Evolutionary conservation across 2,329 filamentous ascomycete genomes (phyloP).

Genomic region (Clarireedia sp.): DNA sequence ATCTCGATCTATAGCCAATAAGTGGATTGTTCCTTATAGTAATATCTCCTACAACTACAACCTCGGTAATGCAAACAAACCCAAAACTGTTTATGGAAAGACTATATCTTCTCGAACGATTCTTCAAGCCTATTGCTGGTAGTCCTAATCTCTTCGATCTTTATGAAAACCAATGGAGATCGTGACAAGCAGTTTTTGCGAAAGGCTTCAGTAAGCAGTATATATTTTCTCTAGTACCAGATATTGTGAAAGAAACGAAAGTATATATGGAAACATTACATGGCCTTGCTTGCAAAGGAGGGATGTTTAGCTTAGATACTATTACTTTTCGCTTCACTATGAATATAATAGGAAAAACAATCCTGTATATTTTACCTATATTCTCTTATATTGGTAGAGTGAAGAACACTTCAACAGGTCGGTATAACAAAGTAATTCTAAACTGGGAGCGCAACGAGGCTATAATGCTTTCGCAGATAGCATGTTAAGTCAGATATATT

Average conservation of each 20-base stretch:
- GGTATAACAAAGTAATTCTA: background rate
- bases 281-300: slow-evolving; percentile 13
- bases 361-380: background rate
- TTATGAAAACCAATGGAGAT: slow-evolving; percentile 19
- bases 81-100: slow-evolving; percentile 13
- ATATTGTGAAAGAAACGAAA: slow-evolving; percentile 10
- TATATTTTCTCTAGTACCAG: slow-evolving; percentile 5
- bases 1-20: slow-evolving; percentile 24
- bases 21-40: slow-evolving; percentile 13
- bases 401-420: background rate
- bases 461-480: slow-evolving; percentile 12
- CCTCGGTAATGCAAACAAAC: slow-evolving; percentile 14
- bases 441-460: background rate
- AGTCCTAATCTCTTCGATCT: slow-evolving; percentile 15
- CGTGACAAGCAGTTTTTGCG: slow-evolving; percentile 17
- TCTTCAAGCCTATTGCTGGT: slow-evolving; percentile 13
- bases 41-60: slow-evolving; percentile 12
- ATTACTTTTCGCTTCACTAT: slow-evolving; percentile 18
- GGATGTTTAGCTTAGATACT: slow-evolving; percentile 16
- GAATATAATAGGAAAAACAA: slow-evolving; percentile 16
- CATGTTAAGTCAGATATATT: slow-evolving; percentile 15
- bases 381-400: background rate
- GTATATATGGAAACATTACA: slow-evolving; percentile 10
- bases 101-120: slow-evolving; percentile 9
- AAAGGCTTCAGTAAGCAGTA: slow-evolving; percentile 17